Evolutionary conservation across 208 protist genomes (phyloP).

Genomic region (Acanthamoeba triangularis): DNA sequence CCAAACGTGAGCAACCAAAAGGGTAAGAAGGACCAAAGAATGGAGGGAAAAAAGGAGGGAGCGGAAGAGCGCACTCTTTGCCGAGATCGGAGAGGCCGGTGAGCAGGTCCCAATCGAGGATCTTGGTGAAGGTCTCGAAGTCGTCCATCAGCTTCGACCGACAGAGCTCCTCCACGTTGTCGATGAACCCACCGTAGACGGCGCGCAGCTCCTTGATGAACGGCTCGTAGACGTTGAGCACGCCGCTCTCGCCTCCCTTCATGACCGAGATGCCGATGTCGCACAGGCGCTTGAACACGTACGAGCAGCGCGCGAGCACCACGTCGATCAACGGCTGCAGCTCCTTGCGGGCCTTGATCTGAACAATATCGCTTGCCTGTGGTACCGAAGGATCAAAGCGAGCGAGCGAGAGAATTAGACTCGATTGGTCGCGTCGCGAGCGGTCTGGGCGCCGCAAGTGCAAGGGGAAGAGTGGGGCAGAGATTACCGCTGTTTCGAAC

Average conservation of each 20-base stretch:
- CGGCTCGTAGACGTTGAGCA: slow-evolving; percentile 79
- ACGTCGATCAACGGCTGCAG: slow-evolving; percentile 86
- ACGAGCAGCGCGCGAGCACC: slow-evolving; percentile 78
- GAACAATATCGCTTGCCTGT: slow-evolving; percentile 78
- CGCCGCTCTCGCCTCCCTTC: slow-evolving; percentile 44
- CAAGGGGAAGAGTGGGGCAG: neutral
- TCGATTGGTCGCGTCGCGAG: neutral
- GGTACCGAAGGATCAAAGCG: slow-evolving; percentile 26
- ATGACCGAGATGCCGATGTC: slow-evolving; percentile 79
- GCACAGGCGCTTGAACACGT: slow-evolving; percentile 85
- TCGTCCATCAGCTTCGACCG: slow-evolving; percentile 82
- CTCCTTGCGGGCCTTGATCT: slow-evolving; percentile 77
- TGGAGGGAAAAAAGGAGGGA: neutral
- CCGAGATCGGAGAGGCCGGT: slow-evolving; percentile 74
- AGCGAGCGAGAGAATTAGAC: slow-evolving; percentile 21
- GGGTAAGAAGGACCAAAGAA: neutral
- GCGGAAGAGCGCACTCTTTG: neutral
- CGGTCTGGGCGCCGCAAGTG: neutral
- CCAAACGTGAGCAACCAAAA: neutral
- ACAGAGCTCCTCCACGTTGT: slow-evolving; percentile 78
- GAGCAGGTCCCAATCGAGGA: slow-evolving; percentile 89
- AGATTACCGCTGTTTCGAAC: slow-evolving; percentile 82
- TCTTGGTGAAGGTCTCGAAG: slow-evolving; percentile 89
- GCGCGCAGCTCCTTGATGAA: slow-evolving; percentile 81
- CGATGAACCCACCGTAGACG: slow-evolving; percentile 81